Evolutionary conservation across 345 rosid species (phyloP).

Genomic region (Gossypium longicalyx): DNA sequence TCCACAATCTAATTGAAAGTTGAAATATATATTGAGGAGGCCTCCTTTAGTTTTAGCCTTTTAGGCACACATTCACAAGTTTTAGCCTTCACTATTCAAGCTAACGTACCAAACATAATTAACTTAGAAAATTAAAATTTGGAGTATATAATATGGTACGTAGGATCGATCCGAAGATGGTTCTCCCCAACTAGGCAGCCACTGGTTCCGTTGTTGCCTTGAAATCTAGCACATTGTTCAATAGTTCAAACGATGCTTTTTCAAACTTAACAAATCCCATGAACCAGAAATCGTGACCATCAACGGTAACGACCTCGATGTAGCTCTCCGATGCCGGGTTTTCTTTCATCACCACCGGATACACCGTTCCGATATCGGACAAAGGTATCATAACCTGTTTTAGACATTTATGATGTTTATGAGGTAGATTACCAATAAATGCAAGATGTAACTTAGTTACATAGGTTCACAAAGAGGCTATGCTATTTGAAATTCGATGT

Average conservation of each 20-base stretch:
- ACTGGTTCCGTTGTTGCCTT: slow-evolving; percentile 11
- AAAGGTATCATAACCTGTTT: slow-evolving; percentile 43
- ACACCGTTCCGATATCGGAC: slow-evolving; percentile 34
- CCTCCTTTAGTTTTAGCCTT: neutral
- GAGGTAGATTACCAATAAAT: neutral
- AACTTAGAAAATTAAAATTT: neutral
- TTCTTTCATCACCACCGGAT: slow-evolving; percentile 50
- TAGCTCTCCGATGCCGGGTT: slow-evolving; percentile 61
- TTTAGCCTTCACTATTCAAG: too few relatives aligned
- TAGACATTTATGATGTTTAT: neutral
- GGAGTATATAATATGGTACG: neutral
- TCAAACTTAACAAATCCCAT: slow-evolving; percentile 87
- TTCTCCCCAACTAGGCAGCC: neutral
- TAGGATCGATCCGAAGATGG: neutral
- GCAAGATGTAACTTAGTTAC: neutral
- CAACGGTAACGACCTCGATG: slow-evolving; percentile 57
- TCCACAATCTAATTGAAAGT: neutral
- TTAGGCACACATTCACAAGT: neutral
- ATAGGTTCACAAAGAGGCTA: neutral
- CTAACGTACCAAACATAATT: neutral
- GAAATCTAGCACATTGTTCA: slow-evolving; percentile 30
- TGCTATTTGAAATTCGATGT: neutral
- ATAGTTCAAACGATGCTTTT: slow-evolving; percentile 56
- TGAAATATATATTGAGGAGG: neutral
- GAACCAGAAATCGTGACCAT: slow-evolving; percentile 84